Evolutionary conservation across 805 yeast genomes (phyloP), one percentile per base, ranked within the genome.

Genomic region (Nakazawaea peltata): DNA sequence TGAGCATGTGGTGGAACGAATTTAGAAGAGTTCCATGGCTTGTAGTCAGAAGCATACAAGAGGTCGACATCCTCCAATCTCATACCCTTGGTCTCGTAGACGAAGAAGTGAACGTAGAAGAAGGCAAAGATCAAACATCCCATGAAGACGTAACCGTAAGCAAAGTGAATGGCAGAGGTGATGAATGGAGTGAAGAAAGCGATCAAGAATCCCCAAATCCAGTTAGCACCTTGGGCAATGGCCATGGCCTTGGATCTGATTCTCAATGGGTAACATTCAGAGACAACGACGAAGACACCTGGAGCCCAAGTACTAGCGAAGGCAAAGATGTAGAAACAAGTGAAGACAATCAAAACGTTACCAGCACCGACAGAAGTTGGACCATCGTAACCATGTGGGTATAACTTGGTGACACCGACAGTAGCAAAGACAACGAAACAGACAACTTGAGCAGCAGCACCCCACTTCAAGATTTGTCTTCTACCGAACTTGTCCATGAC

Each of bases 281-380:
- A 65, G 49, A 61, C 50, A 45, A 67, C 63, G 33, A 69, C 82
- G 81, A 83, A 78, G 31, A 71, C 71, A 37, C 69, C 67, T 35
- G 86, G 81, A 55, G 87, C 86, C 86, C 87, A 81, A 14, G 85
- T 67, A 7, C 80, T 66, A 4, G 88, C 90, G 56, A 80, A 80
- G 44, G 75, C 74, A 27, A 80, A 76, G 44, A 82, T 81, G 54
- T 77, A 82, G 42, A 71, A 43, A 54, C 75, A 73, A 4, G 65
- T 56, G 46, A 71, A 68, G 15, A 74, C 75, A 48, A 74, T 66
- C 48, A 70, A 60, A 30, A 63, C 69, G 52, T 67, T 63, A 34
- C 83, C 83, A 34, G 78, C 71, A 39, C 77, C 65, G 44, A 63
- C 66, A 28, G 69, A 56, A 24, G 70, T 46, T 35, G 51, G 49